phyloP scores from a whole-genome alignment of 192 early-diverging fungal genomes.

The Coemansia sp. region DNA sequence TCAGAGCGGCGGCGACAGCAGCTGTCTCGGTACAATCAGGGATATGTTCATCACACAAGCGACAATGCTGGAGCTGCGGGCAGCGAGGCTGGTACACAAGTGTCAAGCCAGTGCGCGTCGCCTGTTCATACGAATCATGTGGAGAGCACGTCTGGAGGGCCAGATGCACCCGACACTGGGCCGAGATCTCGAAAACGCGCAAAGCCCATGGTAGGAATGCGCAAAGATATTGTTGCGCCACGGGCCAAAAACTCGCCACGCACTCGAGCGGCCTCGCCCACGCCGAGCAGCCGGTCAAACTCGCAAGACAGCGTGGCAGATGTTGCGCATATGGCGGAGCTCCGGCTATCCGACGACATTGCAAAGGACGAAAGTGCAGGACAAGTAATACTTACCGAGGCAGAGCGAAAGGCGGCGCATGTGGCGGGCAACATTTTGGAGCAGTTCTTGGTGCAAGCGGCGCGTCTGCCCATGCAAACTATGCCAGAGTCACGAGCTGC shows the following conservation, averaged over 20 bases:
- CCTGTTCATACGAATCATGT: not conserved
- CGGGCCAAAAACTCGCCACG: not conserved
- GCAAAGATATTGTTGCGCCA: not conserved
- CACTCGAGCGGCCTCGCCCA: not conserved
- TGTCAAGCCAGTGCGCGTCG: slow-evolving; percentile 16
- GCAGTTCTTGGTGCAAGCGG: slow-evolving; percentile 41
- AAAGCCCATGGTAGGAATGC: not conserved
- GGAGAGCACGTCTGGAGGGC: not conserved
- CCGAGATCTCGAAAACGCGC: slow-evolving; percentile 4
- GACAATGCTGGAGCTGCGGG: not conserved
- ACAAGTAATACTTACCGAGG: slow-evolving; percentile 10
- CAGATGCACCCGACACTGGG: not conserved
- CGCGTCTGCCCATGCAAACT: slow-evolving; percentile 17
- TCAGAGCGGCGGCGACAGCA: slow-evolving; percentile 13
- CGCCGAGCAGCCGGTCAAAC: slow-evolving; percentile 3
- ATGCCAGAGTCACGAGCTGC: not conserved
- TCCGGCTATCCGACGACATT: not conserved
- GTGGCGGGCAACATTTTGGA: slow-evolving; percentile 35
- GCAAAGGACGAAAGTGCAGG: not conserved
- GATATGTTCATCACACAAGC: slow-evolving; percentile 6
- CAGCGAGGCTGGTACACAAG: slow-evolving; percentile 15
- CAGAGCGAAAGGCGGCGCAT: slow-evolving; percentile 18
- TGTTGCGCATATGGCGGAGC: not conserved
- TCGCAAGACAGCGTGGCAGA: not conserved
- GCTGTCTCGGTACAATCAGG: slow-evolving; percentile 3